Conservation (phyloP, 2,329 filamentous ascomycete genomes). For the Cladophialophora psammophila region DNA sequence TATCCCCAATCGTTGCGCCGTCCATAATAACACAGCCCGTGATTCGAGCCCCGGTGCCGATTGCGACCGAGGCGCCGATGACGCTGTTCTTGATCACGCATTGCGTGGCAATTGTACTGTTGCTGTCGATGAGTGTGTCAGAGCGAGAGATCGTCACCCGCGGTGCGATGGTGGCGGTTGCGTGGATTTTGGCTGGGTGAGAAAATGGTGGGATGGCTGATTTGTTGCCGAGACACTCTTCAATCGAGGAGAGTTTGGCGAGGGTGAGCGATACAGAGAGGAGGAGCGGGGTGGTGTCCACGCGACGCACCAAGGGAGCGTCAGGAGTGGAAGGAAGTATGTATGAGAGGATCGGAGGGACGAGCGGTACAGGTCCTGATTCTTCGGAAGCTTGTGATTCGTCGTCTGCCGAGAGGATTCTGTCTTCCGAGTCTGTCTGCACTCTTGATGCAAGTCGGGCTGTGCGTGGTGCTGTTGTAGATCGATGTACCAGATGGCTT, state of each 20-base stretch:
- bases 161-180: slow-evolving; percentile 80
- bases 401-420: slow-evolving; percentile 33
- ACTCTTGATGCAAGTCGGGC: slow-evolving; percentile 46
- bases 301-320: slow-evolving; percentile 77
- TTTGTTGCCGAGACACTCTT: slow-evolving; percentile 56
- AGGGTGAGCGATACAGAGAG: slow-evolving; percentile 83
- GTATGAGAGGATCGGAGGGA: slow-evolving; percentile 41
- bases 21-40: slow-evolving; percentile 94
- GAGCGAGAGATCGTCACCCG: slow-evolving; percentile 81
- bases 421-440: slow-evolving; percentile 33
- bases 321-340: slow-evolving; percentile 66
- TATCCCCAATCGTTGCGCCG: slow-evolving; percentile 81
- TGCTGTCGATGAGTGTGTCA: slow-evolving; percentile 85
- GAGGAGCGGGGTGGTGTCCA: slow-evolving; percentile 84
- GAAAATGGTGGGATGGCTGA: slow-evolving; percentile 75
- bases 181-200: slow-evolving; percentile 79
- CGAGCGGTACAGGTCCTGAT: slow-evolving; percentile 30
- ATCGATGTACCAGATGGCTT: slow-evolving; percentile 31
- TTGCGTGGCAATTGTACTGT: slow-evolving; percentile 87
- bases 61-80: slow-evolving; percentile 85
- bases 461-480: slow-evolving; percentile 28
- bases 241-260: slow-evolving; percentile 76
- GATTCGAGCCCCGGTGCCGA: slow-evolving; percentile 83
- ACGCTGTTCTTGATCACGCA: slow-evolving; percentile 92
- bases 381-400: slow-evolving; percentile 30